Percentiles rank a stretch among this genome's conserved stretches.
phyloP scores from a whole-genome alignment of 192 early-diverging fungal species.

The Coemansia sp. region DNA sequence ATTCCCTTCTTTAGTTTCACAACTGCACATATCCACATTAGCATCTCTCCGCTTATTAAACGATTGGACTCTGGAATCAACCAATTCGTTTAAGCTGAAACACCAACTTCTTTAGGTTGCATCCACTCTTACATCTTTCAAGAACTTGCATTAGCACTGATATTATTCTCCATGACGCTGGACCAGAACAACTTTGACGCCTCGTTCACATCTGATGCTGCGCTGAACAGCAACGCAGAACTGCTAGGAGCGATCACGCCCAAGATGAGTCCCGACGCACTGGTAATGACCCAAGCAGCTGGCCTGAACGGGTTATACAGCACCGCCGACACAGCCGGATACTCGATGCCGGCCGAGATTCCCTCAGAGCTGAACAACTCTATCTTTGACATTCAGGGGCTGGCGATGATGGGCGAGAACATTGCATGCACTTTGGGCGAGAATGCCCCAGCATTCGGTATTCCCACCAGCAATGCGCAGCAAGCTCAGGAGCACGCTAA shows the following conservation, averaged over 20 bases:
- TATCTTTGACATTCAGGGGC: background rate
- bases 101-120: too few species aligned
- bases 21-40: background rate
- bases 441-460: background rate
- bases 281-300: conserved; percentile 8
- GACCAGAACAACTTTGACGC: background rate
- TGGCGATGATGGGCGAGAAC: background rate
- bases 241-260: conserved; percentile 24
- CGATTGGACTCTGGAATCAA: background rate
- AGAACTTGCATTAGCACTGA: background rate
- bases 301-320: conserved; percentile 6
- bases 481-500: conserved; percentile 10
- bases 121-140: too few species aligned
- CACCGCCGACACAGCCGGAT: background rate
- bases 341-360: too few species aligned
- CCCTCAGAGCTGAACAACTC: background rate
- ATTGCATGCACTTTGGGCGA: background rate
- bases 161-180: background rate
- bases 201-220: background rate
- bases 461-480: background rate
- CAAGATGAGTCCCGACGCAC: conserved; percentile 19
- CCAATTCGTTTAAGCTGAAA: background rate
- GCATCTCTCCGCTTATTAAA: background rate
- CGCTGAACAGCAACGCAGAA: background rate
- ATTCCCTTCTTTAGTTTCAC: background rate